Percentiles rank a stretch among this genome's conserved stretches.
These are phyloP conservation scores for Vittaforma corneae DNA, from an alignment of 371 early-diverging fungal genomes.

Conservation along the genomic window DNA sequence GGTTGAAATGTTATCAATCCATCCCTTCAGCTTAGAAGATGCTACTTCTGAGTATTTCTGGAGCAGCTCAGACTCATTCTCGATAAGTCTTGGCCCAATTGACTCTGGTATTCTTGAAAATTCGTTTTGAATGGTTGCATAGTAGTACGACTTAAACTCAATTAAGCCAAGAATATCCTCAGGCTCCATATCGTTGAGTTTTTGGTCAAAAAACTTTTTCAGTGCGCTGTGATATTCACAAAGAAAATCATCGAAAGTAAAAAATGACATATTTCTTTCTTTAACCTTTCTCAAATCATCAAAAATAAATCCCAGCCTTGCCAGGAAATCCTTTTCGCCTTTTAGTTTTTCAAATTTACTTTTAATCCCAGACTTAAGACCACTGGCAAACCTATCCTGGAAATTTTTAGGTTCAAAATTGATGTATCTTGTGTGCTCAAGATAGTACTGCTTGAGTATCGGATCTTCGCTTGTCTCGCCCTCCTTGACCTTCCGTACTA, in stretches of 20 bases:
- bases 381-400: slow-evolving; percentile 20
- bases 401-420: slow-evolving; percentile 32
- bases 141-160: slow-evolving; percentile 43
- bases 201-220: slow-evolving; percentile 31
- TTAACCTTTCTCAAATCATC: slow-evolving; percentile 25
- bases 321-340: slow-evolving; percentile 26
- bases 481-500: slow-evolving; percentile 34
- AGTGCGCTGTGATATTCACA: slow-evolving; percentile 37
- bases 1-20: slow-evolving; percentile 56
- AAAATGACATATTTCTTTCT: slow-evolving; percentile 30
- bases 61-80: slow-evolving; percentile 45
- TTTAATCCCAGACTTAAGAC: slow-evolving; percentile 26
- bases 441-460: slow-evolving; percentile 25
- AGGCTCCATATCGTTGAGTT: slow-evolving; percentile 37
- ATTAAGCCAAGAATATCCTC: slow-evolving; percentile 45
- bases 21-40: slow-evolving; percentile 48
- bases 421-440: slow-evolving; percentile 39
- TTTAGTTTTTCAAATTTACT: slow-evolving; percentile 30
- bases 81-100: slow-evolving; percentile 31
- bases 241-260: slow-evolving; percentile 40
- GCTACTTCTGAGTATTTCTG: slow-evolving; percentile 53
- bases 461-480: slow-evolving; percentile 27
- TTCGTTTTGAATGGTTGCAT: slow-evolving; percentile 34
- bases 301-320: slow-evolving; percentile 30
- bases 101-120: slow-evolving; percentile 38